Percentiles rank a stretch among this genome's conserved stretches.
Evolutionary conservation across 2,329 filamentous ascomycete species (phyloP).

Genomic region (Torrubiella hemipterigena): DNA sequence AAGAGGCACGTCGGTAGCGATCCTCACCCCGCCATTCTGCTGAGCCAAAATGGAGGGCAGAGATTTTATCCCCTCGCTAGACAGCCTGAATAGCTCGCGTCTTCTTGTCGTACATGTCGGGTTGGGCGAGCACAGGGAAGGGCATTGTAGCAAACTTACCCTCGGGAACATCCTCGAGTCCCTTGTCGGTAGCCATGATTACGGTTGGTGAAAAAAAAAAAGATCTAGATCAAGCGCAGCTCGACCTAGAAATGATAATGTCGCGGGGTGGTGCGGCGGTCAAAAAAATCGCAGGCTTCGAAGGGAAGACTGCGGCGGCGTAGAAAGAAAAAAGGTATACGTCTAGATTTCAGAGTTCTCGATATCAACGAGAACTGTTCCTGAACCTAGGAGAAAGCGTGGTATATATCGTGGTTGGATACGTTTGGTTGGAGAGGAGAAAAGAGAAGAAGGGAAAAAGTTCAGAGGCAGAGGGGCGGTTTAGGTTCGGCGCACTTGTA

Average conservation of each 20-base stretch:
- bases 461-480: constrained; percentile 24
- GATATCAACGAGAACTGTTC: constrained; percentile 26
- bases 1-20: too few relatives aligned
- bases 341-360: constrained; percentile 39
- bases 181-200: constrained; percentile 98
- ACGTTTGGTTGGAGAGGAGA: constrained; percentile 12
- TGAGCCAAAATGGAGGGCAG: too few relatives aligned
- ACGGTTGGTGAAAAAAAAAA: constrained; percentile 41
- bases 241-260: constrained; percentile 52
- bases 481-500: constrained; percentile 20
- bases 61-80: too few relatives aligned
- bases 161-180: constrained; percentile 96
- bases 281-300: constrained; percentile 25
- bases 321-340: constrained; percentile 17
- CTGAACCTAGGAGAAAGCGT: constrained; percentile 27
- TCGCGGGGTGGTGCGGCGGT: constrained; percentile 24
- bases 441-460: constrained; percentile 21
- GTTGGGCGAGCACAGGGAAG: too few relatives aligned
- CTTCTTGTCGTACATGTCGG: too few relatives aligned
- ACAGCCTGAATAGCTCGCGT: too few relatives aligned
- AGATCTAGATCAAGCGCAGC: constrained; percentile 66
- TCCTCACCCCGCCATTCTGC: too few relatives aligned
- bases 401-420: constrained; percentile 16
- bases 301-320: constrained; percentile 20
- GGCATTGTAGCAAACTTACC: constrained; percentile 46